Evolutionary conservation across 2,329 filamentous ascomycete species (phyloP).

Genomic region (Apiospora kogelbergensis): DNA sequence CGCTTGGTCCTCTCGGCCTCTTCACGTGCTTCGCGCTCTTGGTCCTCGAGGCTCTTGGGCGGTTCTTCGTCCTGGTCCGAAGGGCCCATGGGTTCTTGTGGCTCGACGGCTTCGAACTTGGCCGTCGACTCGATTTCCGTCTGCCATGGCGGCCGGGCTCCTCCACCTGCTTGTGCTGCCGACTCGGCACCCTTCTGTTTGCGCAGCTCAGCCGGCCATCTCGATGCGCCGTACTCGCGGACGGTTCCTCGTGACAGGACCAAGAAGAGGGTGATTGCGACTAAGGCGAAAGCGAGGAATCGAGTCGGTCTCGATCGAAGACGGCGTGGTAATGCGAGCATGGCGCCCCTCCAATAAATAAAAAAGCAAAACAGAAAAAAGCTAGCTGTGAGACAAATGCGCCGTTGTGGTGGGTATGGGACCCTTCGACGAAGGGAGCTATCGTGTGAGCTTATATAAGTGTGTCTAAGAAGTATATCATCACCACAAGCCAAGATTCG

Average conservation of each 20-base stretch:
- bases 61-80: background rate
- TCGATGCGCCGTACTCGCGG: background rate
- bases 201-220: background rate
- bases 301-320: slow-evolving; percentile 6
- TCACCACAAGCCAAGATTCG: background rate
- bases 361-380: background rate
- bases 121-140: slow-evolving; percentile 1
- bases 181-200: background rate
- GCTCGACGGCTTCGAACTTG: background rate
- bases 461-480: background rate
- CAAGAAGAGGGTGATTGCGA: background rate
- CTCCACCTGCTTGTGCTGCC: background rate
- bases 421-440: background rate
- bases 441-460: background rate
- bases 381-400: background rate
- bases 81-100: background rate
- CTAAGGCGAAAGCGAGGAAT: background rate
- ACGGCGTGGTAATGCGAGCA: background rate
- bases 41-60: background rate
- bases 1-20: slow-evolving; percentile 6
- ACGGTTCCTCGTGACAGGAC: background rate
- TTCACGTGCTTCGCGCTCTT: background rate
- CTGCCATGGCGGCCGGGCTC: background rate
- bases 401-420: background rate
- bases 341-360: background rate